These are phyloP conservation scores for Talaromyces sp. DNA, from an alignment of 2,329 filamentous ascomycete species.

Conservation along the genomic window DNA sequence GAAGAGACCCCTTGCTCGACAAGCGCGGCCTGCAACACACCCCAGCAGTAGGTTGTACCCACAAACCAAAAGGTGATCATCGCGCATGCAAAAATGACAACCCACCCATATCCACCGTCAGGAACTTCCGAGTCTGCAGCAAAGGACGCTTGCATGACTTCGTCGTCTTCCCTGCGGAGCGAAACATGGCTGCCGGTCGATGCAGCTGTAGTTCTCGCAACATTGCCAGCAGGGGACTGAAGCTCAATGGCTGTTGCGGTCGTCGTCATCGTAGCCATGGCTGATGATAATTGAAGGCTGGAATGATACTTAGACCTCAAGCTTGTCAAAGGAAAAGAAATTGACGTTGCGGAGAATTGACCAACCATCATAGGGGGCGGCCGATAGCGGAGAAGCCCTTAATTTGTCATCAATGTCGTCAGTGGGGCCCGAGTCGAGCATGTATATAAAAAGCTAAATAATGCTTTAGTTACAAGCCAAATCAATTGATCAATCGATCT, in stretches of 20 bases:
- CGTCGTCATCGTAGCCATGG: background rate
- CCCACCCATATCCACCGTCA: slow-evolving; percentile 60
- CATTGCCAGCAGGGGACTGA: slow-evolving; percentile 2
- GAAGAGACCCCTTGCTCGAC: slow-evolving; percentile 44
- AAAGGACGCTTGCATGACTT: slow-evolving; percentile 41
- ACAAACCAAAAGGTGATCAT: slow-evolving; percentile 53
- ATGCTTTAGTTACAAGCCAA: background rate
- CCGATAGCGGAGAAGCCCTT: background rate
- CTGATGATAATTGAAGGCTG: background rate
- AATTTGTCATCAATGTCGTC: background rate
- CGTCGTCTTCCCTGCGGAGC: slow-evolving; percentile 10
- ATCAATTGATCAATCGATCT: background rate
- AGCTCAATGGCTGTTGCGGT: slow-evolving; percentile 12
- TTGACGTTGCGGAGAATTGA: background rate
- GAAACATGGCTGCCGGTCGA: background rate
- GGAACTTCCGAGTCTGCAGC: slow-evolving; percentile 42
- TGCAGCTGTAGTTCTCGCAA: slow-evolving; percentile 3
- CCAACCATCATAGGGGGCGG: background rate
- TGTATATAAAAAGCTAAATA: background rate
- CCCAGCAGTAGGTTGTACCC: slow-evolving; percentile 56
- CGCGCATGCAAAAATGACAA: slow-evolving; percentile 49
- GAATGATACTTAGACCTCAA: background rate
- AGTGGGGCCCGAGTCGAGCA: background rate
- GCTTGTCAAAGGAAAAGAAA: background rate
- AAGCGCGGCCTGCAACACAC: slow-evolving; percentile 54